Conservation (phyloP, 768 basidiomycete species). For the Phanerodontia chrysosporium region DNA sequence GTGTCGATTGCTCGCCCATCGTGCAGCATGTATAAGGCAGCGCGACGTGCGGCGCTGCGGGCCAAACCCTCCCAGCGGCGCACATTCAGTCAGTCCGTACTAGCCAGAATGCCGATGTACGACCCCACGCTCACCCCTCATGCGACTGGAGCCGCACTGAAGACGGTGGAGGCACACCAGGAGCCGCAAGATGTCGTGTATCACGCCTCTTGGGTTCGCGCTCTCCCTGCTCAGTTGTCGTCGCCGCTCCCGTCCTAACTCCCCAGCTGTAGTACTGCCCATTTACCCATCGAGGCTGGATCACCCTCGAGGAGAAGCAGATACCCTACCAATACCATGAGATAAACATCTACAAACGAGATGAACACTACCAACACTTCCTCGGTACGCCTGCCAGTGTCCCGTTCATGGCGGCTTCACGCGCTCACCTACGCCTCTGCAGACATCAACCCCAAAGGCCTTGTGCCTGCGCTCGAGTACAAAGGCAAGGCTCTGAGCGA, state of each 20-base stretch:
- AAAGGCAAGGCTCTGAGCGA: slow-evolving; percentile 52
- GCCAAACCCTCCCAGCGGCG: too few species aligned
- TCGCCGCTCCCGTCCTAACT: neutral
- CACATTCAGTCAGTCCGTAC: too few species aligned
- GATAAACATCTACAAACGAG: slow-evolving; percentile 46
- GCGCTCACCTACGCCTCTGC: neutral
- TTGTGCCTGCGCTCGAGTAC: slow-evolving; percentile 53
- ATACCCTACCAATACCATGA: slow-evolving; percentile 61
- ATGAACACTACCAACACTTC: slow-evolving; percentile 49
- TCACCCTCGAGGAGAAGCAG: slow-evolving; percentile 55
- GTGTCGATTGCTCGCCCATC: too few species aligned
- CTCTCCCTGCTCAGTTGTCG: neutral
- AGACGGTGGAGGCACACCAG: slow-evolving; percentile 45
- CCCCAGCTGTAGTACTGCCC: slow-evolving; percentile 40
- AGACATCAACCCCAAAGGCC: slow-evolving; percentile 59
- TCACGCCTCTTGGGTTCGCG: slow-evolving; percentile 50
- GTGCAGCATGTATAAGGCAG: too few species aligned
- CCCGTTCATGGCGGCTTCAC: slow-evolving; percentile 6
- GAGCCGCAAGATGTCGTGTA: slow-evolving; percentile 47
- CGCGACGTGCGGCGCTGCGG: too few species aligned
- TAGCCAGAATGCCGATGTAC: slow-evolving; percentile 1
- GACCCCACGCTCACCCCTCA: slow-evolving; percentile 35
- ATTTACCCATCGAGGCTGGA: slow-evolving; percentile 55
- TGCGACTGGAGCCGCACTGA: slow-evolving; percentile 49
- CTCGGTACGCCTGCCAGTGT: slow-evolving; percentile 31